Evolutionary conservation across 352 stramenopile species (phyloP).

Genomic region (Aphanomyces euteiches): DNA sequence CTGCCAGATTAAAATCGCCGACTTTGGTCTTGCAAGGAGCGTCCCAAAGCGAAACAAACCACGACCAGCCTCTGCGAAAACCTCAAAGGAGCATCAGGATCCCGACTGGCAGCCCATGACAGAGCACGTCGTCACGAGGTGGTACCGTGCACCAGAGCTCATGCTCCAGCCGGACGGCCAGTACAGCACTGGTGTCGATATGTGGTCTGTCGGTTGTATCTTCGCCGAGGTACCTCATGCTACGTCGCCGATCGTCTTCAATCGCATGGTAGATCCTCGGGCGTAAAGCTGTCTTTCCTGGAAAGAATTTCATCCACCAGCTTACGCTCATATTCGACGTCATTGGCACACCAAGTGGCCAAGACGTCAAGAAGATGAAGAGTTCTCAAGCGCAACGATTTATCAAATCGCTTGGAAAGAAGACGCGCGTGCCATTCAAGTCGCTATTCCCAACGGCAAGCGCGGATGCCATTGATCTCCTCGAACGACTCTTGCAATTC

Average conservation of each 20-base stretch:
- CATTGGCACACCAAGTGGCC: constrained; percentile 50
- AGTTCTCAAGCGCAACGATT: constrained; percentile 71
- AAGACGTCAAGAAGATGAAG: constrained; percentile 53
- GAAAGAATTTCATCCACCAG: constrained; percentile 80
- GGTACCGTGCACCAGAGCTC: constrained; percentile 88
- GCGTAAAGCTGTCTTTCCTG: constrained; percentile 65
- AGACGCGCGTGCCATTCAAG: constrained; percentile 48
- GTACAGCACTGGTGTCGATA: constrained; percentile 86
- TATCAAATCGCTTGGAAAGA: constrained; percentile 57
- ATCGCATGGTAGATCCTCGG: constrained; percentile 44
- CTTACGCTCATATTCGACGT: constrained; percentile 76
- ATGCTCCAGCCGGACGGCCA: constrained; percentile 87
- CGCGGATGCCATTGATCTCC: constrained; percentile 54
- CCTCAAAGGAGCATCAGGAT: neutral
- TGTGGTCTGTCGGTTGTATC: constrained; percentile 88
- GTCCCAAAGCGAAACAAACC: constrained; percentile 20
- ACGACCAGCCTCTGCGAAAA: constrained; percentile 18
- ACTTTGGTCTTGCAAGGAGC: constrained; percentile 67
- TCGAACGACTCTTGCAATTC: constrained; percentile 63
- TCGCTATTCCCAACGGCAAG: constrained; percentile 53
- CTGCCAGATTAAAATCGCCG: constrained; percentile 75
- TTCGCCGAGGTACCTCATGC: constrained; percentile 45
- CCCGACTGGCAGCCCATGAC: constrained; percentile 53
- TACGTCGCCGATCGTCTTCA: neutral
- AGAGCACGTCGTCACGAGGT: constrained; percentile 84